Evolutionary conservation across 1,284 basidiomycete species (phyloP).

Genomic region (Fomitiporia mediterranea): DNA sequence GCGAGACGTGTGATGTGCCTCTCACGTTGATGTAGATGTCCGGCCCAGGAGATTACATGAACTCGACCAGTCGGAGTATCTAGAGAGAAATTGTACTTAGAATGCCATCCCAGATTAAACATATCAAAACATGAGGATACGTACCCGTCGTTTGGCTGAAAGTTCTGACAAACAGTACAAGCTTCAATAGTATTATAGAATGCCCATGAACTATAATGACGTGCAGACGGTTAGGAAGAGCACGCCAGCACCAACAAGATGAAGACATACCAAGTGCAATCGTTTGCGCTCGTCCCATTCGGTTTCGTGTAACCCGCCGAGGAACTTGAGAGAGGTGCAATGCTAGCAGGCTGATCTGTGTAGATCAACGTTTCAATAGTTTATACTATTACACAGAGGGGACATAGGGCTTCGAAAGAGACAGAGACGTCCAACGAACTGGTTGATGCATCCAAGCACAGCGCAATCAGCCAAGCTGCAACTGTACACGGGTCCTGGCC

Average conservation of each 20-base stretch:
- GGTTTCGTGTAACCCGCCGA: conserved; percentile 1
- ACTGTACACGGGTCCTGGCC: conserved; percentile 17
- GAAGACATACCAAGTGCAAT: conserved; percentile 15
- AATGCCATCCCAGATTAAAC: neutral
- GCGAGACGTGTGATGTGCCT: neutral
- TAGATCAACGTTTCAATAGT: neutral
- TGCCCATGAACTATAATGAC: conserved; percentile 14
- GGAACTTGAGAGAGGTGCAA: conserved; percentile 2
- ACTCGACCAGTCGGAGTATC: neutral
- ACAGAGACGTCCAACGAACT: neutral
- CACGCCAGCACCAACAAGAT: too few species aligned
- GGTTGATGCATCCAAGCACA: neutral
- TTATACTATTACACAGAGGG: too few species aligned
- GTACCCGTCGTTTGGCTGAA: neutral
- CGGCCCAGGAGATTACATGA: conserved; percentile 1
- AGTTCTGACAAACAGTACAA: conserved; percentile 16
- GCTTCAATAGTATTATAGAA: conserved; percentile 15
- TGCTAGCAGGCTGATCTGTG: neutral
- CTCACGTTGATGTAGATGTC: conserved; percentile 3
- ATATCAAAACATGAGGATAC: neutral
- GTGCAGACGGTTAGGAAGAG: neutral
- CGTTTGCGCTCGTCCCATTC: conserved; percentile 1
- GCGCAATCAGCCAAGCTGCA: conserved; percentile 10
- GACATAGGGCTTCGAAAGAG: neutral
- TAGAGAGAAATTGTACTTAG: neutral